Evolutionary conservation across 139 green algal species (phyloP).

Genomic region (Dunaliella primolecta): DNA sequence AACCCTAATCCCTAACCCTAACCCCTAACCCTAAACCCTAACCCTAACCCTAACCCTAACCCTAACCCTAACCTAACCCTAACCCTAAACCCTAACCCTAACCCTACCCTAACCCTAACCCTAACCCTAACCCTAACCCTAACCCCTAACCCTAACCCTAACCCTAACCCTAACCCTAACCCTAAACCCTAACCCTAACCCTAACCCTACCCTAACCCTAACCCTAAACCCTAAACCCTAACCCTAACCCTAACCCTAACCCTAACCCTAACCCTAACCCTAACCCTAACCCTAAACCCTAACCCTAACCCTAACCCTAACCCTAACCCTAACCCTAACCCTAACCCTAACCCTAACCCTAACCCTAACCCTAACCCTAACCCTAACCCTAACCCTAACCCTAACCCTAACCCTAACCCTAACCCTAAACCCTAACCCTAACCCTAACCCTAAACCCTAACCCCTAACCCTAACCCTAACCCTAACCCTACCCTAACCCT

Average conservation of each 20-base stretch:
- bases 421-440: not conserved
- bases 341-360: conserved; percentile 2
- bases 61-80: too few relatives aligned
- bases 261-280: conserved; percentile 1
- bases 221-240: not conserved
- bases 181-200: too few relatives aligned
- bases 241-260: conserved; percentile 2
- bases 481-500: too few relatives aligned
- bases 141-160: too few relatives aligned
- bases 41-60: too few relatives aligned
- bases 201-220: too few relatives aligned
- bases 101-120: too few relatives aligned
- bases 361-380: conserved; percentile 3
- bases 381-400: not conserved
- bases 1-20: too few relatives aligned
- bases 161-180: conserved; percentile 2
- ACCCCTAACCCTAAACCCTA: too few relatives aligned
- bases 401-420: not conserved
- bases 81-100: not conserved
- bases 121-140: too few relatives aligned
- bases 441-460: not conserved
- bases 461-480: too few relatives aligned
- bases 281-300: not conserved
- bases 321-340: conserved; percentile 2
- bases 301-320: not conserved